Evolutionary conservation across 75 land plant genomes (phyloP), one percentile per base, ranked within the genome.

Genomic region (Cryptomeria japonica): DNA sequence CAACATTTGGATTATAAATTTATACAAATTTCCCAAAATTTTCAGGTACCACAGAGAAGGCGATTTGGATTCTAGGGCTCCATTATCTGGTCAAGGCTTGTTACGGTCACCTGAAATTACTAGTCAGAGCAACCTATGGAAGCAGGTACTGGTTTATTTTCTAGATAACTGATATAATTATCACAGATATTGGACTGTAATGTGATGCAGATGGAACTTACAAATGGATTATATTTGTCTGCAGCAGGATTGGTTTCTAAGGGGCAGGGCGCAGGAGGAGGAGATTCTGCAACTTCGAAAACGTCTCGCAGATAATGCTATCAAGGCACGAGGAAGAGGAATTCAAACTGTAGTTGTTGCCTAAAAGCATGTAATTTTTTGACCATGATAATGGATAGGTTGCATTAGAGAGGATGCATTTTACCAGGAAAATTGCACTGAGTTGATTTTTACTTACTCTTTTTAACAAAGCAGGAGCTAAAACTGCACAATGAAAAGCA

Each of bases 401-500:
- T 82, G 84, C 51, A 25, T 41, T 82, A 82, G 84, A 82, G 84
- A 46, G 84, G 84, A 82, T 14, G 16, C 55, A 11, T 76, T 61
- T 58, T 76, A 58, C 15, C 56, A 44, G 42, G 86, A 85, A 56
- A 38, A 80, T 80, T 46, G 34, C 34, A 80, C 55, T 53, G 13
- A 85, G 78, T 55, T 70, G 12, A 7, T 80, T 47, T 32, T 87
- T 87, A 5, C 41, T 88, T 83, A 14, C 77, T 39, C 34, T 36
- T 84, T 51, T 25, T 31, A 36, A 28, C 28, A 85, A 85, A 41
- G 58, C 49, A 95, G 96, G 96, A 95, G 89, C 89, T 92, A 73
- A 91, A 95, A 89, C 88, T 94, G 42, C 91, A 88, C 22, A 93
- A 95, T 86, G 96, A 95, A 88, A 94, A 95, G 76, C 91, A 90